Conservation (phyloP, 2,329 filamentous ascomycete species). For the Colletotrichum sp. region DNA sequence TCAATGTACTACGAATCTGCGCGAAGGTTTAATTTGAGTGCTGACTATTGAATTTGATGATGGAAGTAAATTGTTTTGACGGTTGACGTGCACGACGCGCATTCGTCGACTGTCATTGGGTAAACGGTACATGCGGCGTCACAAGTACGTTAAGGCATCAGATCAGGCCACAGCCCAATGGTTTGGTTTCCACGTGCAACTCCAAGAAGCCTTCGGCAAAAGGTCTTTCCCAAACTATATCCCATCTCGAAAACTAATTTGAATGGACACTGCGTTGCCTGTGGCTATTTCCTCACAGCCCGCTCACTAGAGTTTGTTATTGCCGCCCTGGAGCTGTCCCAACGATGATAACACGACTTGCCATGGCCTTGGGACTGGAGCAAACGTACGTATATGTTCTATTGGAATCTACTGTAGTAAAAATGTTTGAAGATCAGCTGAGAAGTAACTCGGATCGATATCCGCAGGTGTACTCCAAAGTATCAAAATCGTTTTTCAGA, state of each 20-base stretch:
- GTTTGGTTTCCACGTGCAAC: background rate
- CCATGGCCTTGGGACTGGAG: background rate
- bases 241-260: background rate
- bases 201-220: background rate
- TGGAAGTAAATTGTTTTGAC: background rate
- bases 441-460: background rate
- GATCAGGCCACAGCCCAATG: background rate
- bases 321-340: background rate
- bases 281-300: background rate
- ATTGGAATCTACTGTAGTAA: fast-evolving
- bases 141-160: background rate
- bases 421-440: background rate
- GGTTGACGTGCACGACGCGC: background rate
- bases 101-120: background rate
- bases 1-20: too few relatives aligned
- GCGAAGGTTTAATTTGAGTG: too few relatives aligned
- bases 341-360: background rate
- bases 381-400: too few relatives aligned
- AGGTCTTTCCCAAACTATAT: background rate
- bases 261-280: background rate
- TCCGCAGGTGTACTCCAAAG: background rate
- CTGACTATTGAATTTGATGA: too few relatives aligned
- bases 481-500: background rate
- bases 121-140: background rate
- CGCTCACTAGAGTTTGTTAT: background rate